Conservation (phyloP, 305 asterid species). For the Rubia occidens region DNA sequence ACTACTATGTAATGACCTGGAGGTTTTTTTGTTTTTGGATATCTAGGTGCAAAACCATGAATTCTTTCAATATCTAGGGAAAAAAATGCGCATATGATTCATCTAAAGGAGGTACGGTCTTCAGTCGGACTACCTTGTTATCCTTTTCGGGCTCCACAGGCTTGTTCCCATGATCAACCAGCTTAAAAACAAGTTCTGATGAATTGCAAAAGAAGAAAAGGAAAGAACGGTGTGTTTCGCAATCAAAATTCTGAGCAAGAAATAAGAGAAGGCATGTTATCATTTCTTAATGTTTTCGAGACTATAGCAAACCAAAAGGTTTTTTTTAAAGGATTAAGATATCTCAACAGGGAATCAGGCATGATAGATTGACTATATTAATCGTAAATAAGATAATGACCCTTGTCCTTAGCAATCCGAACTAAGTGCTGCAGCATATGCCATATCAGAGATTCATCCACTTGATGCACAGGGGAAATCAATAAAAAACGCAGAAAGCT, state of each 20-base stretch:
- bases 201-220: not conserved
- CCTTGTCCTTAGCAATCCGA: not conserved
- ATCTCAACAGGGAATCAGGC: not conserved
- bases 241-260: constrained; percentile 7
- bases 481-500: not conserved
- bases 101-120: constrained; percentile 68
- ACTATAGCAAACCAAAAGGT: not conserved
- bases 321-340: not conserved
- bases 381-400: not conserved
- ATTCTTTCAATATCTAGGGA: constrained; percentile 66
- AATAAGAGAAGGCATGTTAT: not conserved
- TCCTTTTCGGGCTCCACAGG: constrained; percentile 47
- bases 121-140: constrained; percentile 41
- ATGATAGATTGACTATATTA: not conserved
- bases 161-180: constrained; percentile 62
- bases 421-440: not conserved
- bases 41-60: constrained; percentile 57
- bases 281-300: not conserved
- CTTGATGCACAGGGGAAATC: not conserved
- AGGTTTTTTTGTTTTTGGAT: constrained; percentile 60
- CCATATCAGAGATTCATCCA: not conserved
- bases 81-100: constrained; percentile 52
- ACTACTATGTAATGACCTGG: constrained; percentile 72
- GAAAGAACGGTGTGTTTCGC: not conserved
- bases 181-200: constrained; percentile 5